Percentiles rank a stretch among this genome's conserved stretches.
Evolutionary conservation across 1,139 yeast genomes (phyloP).

Genomic region (Ogataea hybrid): DNA sequence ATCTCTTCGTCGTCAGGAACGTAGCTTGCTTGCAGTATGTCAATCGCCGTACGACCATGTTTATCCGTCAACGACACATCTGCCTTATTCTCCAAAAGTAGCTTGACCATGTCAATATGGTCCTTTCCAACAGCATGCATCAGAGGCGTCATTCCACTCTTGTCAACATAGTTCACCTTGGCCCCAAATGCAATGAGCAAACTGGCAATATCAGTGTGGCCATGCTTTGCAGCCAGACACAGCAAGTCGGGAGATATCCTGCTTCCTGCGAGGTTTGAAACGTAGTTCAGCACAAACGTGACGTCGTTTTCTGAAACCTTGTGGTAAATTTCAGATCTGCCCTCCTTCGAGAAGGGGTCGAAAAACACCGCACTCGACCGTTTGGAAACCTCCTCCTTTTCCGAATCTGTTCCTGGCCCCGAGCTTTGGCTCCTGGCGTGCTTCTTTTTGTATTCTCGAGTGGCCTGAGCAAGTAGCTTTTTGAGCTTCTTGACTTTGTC

Average conservation of each 20-base stretch:
- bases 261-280: constrained; percentile 67
- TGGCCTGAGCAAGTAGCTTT: constrained; percentile 35
- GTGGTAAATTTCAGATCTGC: constrained; percentile 62
- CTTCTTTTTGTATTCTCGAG: constrained; percentile 31
- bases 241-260: constrained; percentile 76
- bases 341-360: constrained; percentile 67
- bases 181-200: constrained; percentile 79
- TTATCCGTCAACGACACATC: constrained; percentile 60
- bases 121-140: constrained; percentile 84
- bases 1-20: constrained; percentile 61
- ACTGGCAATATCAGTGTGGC: constrained; percentile 80
- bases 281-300: constrained; percentile 72
- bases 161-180: constrained; percentile 55
- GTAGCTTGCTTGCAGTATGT: constrained; percentile 57
- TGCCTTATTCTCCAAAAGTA: constrained; percentile 75
- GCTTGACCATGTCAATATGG: constrained; percentile 66
- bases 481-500: constrained; percentile 33
- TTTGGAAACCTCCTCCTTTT: constrained; percentile 17
- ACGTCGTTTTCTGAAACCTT: constrained; percentile 82
- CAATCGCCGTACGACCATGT: constrained; percentile 55
- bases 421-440: constrained; percentile 16
- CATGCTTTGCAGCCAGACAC: constrained; percentile 77
- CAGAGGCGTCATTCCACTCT: constrained; percentile 72
- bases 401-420: constrained; percentile 18
- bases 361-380: constrained; percentile 31